A percentile compares a stretch with the other conserved stretches of the same genome.
Evolutionary conservation across 371 early-diverging fungal genomes (phyloP).

Genomic region (Mortierella polycephala): DNA sequence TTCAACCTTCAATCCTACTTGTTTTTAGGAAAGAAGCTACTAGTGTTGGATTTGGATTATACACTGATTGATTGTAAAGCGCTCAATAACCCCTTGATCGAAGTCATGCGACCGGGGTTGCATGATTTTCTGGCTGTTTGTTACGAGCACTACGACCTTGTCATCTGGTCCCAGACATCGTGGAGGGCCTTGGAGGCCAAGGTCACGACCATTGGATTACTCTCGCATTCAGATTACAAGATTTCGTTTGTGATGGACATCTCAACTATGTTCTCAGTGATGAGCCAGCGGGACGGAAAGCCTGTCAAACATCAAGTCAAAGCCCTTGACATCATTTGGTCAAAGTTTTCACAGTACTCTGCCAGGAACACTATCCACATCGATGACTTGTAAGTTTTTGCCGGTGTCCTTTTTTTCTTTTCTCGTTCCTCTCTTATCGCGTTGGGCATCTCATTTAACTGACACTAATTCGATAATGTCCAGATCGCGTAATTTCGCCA

Average conservation of each 20-base stretch:
- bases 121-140: constrained; percentile 68
- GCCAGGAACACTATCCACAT: constrained; percentile 66
- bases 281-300: constrained; percentile 58
- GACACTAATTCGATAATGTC: background rate
- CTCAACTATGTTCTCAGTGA: constrained; percentile 67
- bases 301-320: constrained; percentile 68
- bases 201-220: constrained; percentile 69
- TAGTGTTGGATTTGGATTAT: constrained; percentile 74
- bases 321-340: constrained; percentile 70
- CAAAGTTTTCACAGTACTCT: constrained; percentile 60
- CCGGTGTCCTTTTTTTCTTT: background rate
- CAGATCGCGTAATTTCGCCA: constrained; percentile 62
- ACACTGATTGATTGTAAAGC: constrained; percentile 71
- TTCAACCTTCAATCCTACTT: background rate
- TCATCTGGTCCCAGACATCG: constrained; percentile 75
- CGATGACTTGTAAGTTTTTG: constrained; percentile 61
- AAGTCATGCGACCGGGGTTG: constrained; percentile 69
- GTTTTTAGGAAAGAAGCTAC: constrained; percentile 59
- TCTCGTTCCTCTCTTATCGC: background rate
- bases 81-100: constrained; percentile 57
- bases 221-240: constrained; percentile 65
- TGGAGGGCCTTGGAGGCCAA: constrained; percentile 73
- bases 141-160: constrained; percentile 69
- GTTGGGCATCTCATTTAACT: constrained; percentile 28
- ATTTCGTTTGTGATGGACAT: constrained; percentile 70